phyloP scores from a whole-genome alignment of 2,329 filamentous ascomycete genomes.

The Penicillium sp. region DNA sequence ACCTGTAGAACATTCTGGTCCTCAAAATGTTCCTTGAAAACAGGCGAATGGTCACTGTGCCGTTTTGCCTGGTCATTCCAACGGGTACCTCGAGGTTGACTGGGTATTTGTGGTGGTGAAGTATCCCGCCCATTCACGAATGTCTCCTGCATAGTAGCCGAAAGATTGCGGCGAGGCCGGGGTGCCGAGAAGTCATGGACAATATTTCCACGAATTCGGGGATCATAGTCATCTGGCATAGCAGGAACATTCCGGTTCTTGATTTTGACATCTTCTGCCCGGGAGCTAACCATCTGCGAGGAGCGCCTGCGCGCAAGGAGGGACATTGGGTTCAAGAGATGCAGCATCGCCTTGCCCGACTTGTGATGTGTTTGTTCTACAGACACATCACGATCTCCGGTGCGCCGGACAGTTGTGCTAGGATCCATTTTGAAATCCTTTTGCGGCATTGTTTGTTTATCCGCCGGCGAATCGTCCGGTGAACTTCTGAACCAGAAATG shows the following conservation, averaged over 20 bases:
- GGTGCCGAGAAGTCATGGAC: conserved; percentile 66
- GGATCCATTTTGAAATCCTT: conserved; percentile 29
- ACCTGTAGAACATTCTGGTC: conserved; percentile 43
- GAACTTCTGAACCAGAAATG: conserved; percentile 31
- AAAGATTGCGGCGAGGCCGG: conserved; percentile 45
- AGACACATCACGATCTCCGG: conserved; percentile 28
- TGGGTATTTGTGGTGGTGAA: conserved; percentile 11
- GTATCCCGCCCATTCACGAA: conserved; percentile 17
- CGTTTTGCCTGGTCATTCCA: conserved; percentile 31
- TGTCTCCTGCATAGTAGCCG: conserved; percentile 19
- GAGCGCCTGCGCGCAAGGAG: conserved; percentile 58
- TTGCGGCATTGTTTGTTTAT: conserved; percentile 22
- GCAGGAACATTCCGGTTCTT: conserved; percentile 51
- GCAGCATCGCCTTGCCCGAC: conserved; percentile 51
- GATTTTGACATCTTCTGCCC: conserved; percentile 52
- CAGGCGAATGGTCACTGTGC: conserved; percentile 52
- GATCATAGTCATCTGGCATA: conserved; percentile 61
- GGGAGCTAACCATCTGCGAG: conserved; percentile 48
- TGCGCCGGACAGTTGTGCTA: conserved; percentile 19
- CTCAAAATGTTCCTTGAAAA: conserved; percentile 62
- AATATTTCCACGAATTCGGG: conserved; percentile 61
- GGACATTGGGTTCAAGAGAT: conserved; percentile 61
- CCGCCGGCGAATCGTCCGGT: conserved; percentile 26
- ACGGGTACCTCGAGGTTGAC: conserved; percentile 14
- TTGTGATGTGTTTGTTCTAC: conserved; percentile 32